These are phyloP conservation scores for Liriodendron chinense DNA, from an alignment of 164 flowering plant genomes.

Conservation along the genomic window DNA sequence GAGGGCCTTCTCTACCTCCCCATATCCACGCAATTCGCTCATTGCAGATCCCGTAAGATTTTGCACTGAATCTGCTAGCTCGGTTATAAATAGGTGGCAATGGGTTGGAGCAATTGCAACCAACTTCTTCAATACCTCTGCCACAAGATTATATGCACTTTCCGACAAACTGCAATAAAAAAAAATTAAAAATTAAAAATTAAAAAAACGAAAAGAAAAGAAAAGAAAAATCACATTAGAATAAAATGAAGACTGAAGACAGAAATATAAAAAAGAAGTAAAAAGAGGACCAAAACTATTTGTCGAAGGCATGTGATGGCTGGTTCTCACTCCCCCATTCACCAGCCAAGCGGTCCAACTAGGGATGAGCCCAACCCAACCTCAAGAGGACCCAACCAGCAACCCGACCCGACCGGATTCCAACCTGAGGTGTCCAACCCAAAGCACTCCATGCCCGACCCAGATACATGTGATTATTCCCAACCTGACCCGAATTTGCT, in stretches of 20 bases:
- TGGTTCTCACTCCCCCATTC: too few relatives aligned
- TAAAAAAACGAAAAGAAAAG: neutral
- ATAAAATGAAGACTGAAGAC: too few relatives aligned
- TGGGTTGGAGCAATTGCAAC: constrained; percentile 74
- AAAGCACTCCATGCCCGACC: too few relatives aligned
- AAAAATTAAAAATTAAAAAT: too few relatives aligned
- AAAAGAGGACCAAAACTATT: neutral
- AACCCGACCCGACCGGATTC: too few relatives aligned
- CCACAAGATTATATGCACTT: constrained; percentile 74
- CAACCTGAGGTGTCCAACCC: too few relatives aligned
- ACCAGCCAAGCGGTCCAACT: too few relatives aligned
- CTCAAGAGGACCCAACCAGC: too few relatives aligned
- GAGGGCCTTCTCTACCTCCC: constrained; percentile 71
- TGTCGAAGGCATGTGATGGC: too few relatives aligned
- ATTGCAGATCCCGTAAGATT: constrained; percentile 65
- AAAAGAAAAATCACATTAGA: neutral
- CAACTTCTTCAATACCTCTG: constrained; percentile 84
- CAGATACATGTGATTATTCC: too few relatives aligned
- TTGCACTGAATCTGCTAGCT: constrained; percentile 70
- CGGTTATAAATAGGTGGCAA: constrained; percentile 70
- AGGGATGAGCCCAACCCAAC: too few relatives aligned
- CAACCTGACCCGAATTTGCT: too few relatives aligned
- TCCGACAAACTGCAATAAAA: constrained; percentile 67
- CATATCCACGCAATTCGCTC: constrained; percentile 68
- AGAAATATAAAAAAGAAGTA: neutral